Percentiles rank a stretch among this genome's conserved stretches.
These are phyloP conservation scores for Dryas integrifolia DNA, from an alignment of 331 rosid genomes.

Conservation along the genomic window DNA sequence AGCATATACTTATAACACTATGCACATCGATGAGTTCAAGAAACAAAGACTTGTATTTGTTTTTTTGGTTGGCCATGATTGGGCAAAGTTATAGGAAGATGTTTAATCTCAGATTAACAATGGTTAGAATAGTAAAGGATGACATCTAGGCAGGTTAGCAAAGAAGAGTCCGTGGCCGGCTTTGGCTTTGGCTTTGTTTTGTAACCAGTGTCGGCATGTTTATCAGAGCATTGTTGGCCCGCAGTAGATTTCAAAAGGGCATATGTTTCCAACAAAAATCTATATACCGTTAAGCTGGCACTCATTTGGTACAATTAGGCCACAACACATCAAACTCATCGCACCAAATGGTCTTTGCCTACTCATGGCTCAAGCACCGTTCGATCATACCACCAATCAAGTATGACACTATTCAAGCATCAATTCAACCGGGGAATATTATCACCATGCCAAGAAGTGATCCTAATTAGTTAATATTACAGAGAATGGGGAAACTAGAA, in stretches of 20 bases:
- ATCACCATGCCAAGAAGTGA: background rate
- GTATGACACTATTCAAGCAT: background rate
- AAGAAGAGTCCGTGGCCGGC: background rate
- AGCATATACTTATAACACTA: background rate
- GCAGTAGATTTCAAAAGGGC: background rate
- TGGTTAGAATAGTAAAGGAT: background rate
- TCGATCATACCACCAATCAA: background rate
- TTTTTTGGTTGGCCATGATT: background rate
- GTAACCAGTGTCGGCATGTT: background rate
- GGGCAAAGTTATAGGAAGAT: background rate
- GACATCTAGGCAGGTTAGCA: constrained; percentile 7
- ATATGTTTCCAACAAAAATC: background rate
- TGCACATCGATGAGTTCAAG: constrained; percentile 12
- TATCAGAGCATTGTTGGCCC: background rate
- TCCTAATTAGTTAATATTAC: background rate
- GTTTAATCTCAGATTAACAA: background rate
- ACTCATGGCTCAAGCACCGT: background rate
- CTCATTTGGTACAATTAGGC: background rate
- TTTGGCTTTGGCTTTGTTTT: background rate
- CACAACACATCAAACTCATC: constrained; percentile 14
- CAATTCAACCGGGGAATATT: background rate
- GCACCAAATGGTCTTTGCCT: background rate
- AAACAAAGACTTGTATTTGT: background rate
- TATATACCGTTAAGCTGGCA: background rate
- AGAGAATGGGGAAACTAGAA: background rate